Evolutionary conservation across 306 rosid genomes (phyloP).

Genomic region (Quercus gilva): DNA sequence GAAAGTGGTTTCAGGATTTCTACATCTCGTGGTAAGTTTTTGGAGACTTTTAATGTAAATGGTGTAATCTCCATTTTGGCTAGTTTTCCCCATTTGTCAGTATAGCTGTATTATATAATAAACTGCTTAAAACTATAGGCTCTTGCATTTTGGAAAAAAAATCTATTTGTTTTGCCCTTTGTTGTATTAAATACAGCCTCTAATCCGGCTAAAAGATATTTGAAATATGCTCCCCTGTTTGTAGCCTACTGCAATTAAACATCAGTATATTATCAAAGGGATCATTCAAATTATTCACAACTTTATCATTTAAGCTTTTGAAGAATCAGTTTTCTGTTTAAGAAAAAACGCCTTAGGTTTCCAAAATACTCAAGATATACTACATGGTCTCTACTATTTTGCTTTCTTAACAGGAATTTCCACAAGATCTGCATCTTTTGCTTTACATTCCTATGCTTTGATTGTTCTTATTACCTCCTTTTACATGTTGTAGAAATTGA

Average conservation of each 20-base stretch:
- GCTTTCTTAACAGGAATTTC: not conserved
- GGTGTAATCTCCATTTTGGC: slow-evolving; percentile 27
- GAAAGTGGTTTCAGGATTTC: slow-evolving; percentile 23
- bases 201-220: slow-evolving; percentile 28
- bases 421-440: not conserved
- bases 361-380: not conserved
- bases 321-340: not conserved
- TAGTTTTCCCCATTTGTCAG: slow-evolving; percentile 46
- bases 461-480: not conserved
- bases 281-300: not conserved
- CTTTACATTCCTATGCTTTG: not conserved
- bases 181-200: slow-evolving; percentile 34
- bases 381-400: not conserved
- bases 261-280: not conserved
- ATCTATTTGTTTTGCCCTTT: slow-evolving; percentile 32
- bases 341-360: not conserved
- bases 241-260: slow-evolving; percentile 17
- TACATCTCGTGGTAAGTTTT: slow-evolving; percentile 46
- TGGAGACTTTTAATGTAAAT: slow-evolving; percentile 46
- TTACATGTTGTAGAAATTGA: not conserved
- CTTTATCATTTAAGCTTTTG: not conserved
- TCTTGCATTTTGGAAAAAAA: slow-evolving; percentile 19
- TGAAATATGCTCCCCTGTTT: slow-evolving; percentile 28
- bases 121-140: slow-evolving; percentile 29
- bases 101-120: slow-evolving; percentile 57